phyloP scores from a whole-genome alignment of 1,284 basidiomycete genomes.

The Gymnopus androsaceus region DNA sequence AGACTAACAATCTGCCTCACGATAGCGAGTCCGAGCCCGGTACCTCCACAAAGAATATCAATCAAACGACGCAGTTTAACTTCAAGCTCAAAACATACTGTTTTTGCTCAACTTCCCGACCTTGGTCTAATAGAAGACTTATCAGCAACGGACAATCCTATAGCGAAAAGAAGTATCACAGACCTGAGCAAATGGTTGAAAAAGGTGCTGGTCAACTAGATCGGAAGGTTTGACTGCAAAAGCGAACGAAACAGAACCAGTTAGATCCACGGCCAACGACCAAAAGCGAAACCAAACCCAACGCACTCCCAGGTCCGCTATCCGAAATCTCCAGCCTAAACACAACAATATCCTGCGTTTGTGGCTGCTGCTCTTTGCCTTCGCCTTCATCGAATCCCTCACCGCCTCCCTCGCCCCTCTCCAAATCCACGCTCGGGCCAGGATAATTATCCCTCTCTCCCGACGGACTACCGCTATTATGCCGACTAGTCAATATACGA shows the following conservation, averaged over 20 bases:
- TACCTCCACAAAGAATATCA: constrained; percentile 14
- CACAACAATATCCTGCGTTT: constrained; percentile 14
- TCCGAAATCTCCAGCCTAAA: constrained; percentile 18
- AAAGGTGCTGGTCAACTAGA: constrained; percentile 41
- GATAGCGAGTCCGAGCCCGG: constrained; percentile 51
- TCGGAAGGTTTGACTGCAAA: constrained; percentile 34
- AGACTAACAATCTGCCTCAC: constrained; percentile 53
- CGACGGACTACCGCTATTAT: not conserved
- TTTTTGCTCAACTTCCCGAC: constrained; percentile 38
- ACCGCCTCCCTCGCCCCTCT: not conserved
- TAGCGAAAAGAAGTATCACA: not conserved
- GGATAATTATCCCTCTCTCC: not conserved
- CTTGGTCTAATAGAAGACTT: constrained; percentile 27
- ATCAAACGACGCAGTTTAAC: not conserved
- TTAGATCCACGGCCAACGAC: constrained; percentile 10
- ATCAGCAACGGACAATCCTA: not conserved
- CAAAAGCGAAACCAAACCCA: constrained; percentile 4
- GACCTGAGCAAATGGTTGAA: constrained; percentile 34
- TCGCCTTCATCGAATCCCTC: constrained; percentile 7
- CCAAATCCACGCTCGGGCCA: not conserved
- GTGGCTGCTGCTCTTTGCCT: not conserved
- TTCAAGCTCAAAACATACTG: constrained; percentile 26
- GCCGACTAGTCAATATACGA: constrained; percentile 2
- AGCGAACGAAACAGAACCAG: constrained; percentile 17
- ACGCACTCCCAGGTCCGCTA: constrained; percentile 15